Base-by-base conservation (phyloP, 2,329 filamentous ascomycete species). In the Periconia digitata region DNA sequence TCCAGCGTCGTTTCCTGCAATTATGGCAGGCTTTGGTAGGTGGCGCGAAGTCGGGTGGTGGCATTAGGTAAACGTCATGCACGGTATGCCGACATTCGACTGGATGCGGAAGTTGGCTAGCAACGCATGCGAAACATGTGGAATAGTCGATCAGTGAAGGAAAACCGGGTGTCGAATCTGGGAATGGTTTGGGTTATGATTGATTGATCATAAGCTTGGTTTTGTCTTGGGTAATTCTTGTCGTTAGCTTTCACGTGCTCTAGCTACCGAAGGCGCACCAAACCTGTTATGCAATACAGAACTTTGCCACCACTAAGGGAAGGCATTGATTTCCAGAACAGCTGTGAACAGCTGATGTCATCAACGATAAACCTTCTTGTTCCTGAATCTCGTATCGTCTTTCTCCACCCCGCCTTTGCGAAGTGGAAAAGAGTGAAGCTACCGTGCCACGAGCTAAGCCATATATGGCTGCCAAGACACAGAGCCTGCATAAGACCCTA, bases 1-100 rank as follows among this genome's bases (percentile, higher is more conserved):
- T 80, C 64, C 82, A 76, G 56, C 83, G 79, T 61, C 77, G 78
- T 48, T 77, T 78, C 50, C 82, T 81, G 68, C 83, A 85, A 69
- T 84, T 85, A 69, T 85, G 81, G 66, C 83, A 85, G 51, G 78
- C 60, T 64, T 71, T 69, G 32, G 68, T 66, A 24, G 69, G 66
- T 16, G 67, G 58, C 47, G 61, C 16, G 20, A 23, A 24, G n/a
- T 21, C 38, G 24, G 38, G 24, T 6, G 38, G 55, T 43, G 56
- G 47, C 51, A 54, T 71, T 63, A 62, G 62, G 56, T 55, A 55
- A 54, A 47, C 51, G 21, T 56, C 59, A 69, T 69, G 65, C 64
- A 54, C 55, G 55, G 39, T 48, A 36, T 68, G 67, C 58, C 46
- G 54, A 46, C 39, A 49, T 50, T 53, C 63, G 49, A 49, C 60